phyloP scores from a whole-genome alignment of 2,329 filamentous ascomycete genomes.

The Penicillium sumatraense region DNA sequence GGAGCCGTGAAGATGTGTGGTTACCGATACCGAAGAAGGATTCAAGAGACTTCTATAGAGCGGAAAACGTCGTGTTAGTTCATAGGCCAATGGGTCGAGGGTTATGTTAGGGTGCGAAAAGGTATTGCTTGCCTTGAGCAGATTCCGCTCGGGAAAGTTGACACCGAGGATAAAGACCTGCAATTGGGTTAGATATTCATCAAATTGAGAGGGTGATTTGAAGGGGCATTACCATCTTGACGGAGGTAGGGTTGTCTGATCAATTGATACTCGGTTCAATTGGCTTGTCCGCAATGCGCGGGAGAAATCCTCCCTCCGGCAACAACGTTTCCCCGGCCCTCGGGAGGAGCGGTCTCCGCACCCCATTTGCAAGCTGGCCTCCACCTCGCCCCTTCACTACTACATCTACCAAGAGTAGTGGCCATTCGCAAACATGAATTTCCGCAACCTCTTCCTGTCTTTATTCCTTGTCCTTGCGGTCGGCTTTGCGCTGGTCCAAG shows the following conservation, averaged over 20 bases:
- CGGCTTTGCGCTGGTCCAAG: slow-evolving; percentile 72
- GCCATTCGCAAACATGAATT: slow-evolving; percentile 37
- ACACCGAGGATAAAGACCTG: slow-evolving; percentile 84
- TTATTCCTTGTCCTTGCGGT: slow-evolving; percentile 77
- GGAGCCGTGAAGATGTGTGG: slow-evolving; percentile 70
- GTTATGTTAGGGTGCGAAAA: slow-evolving; percentile 4
- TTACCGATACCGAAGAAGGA: slow-evolving; percentile 85
- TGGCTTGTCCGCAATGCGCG: slow-evolving; percentile 22
- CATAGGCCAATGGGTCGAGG: slow-evolving; percentile 7
- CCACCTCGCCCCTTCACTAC: slow-evolving; percentile 21
- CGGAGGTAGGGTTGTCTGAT: slow-evolving; percentile 9
- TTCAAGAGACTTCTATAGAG: slow-evolving; percentile 63
- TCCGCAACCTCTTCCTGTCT: slow-evolving; percentile 54
- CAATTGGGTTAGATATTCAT: slow-evolving; percentile 15
- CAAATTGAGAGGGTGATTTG: background rate
- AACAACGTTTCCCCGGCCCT: slow-evolving; percentile 43
- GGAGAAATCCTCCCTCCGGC: slow-evolving; percentile 36
- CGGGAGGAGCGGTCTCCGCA: slow-evolving; percentile 25
- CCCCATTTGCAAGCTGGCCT: slow-evolving; percentile 44
- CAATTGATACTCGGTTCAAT: slow-evolving; percentile 17
- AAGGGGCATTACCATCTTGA: slow-evolving; percentile 37
- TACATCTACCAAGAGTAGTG: slow-evolving; percentile 23
- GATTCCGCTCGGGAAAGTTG: slow-evolving; percentile 80
- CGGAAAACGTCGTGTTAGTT: slow-evolving; percentile 10
- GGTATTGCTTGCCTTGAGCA: slow-evolving; percentile 72